Conservation (phyloP, 176 grass and related monocot genomes). For the Raddia distichophylla region DNA sequence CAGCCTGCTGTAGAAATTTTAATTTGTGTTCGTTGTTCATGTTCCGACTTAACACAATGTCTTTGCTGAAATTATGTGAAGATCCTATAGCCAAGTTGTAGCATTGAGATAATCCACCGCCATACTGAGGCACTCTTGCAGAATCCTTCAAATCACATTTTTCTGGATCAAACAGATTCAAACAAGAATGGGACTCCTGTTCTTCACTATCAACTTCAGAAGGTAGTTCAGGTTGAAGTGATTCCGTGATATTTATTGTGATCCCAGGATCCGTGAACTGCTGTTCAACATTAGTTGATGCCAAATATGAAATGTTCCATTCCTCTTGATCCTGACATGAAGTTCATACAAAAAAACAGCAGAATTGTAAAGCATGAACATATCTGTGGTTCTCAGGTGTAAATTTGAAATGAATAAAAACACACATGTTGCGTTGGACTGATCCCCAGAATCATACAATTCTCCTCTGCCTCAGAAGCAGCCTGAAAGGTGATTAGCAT, state of each 20-base stretch:
- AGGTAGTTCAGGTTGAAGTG: conserved; percentile 44
- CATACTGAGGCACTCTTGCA: conserved; percentile 17
- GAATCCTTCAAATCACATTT: conserved; percentile 27
- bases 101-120: conserved; percentile 33
- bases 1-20: conserved; percentile 35
- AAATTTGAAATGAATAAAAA: conserved; percentile 22
- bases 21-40: conserved; percentile 17
- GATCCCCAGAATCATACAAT: conserved; percentile 14
- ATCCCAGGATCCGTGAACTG: conserved; percentile 32
- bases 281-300: conserved; percentile 24
- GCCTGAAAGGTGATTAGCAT: conserved; percentile 48
- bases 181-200: conserved; percentile 34
- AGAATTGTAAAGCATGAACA: conserved; percentile 26
- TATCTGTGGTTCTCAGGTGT: not conserved
- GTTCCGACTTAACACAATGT: not conserved
- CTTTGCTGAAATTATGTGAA: conserved; percentile 40
- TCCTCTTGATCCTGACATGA: conserved; percentile 37
- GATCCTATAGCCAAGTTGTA: conserved; percentile 24
- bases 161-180: conserved; percentile 24
- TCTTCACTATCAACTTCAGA: conserved; percentile 48
- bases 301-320: conserved; percentile 36
- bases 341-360: conserved; percentile 22
- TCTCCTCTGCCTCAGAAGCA: conserved; percentile 17
- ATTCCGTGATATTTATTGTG: conserved; percentile 37
- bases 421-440: conserved; percentile 36